Base-by-base conservation (phyloP, 495 filamentous ascomycete species). In the Podospora pseudoanserina region DNA sequence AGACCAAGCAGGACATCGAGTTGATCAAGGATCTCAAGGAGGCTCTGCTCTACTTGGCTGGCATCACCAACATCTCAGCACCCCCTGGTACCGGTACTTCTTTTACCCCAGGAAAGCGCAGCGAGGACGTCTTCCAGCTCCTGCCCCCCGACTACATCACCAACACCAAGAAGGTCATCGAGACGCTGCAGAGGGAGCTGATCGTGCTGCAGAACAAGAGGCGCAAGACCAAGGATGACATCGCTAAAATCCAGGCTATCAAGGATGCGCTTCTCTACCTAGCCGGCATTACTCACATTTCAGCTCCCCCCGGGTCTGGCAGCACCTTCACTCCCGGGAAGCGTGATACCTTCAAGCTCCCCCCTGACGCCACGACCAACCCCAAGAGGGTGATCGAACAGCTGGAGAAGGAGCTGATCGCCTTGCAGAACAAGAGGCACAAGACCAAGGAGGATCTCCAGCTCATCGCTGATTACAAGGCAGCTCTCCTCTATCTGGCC, bases 301-400 rank as follows among this genome's bases (percentile, higher is more conserved):
- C 65, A 9, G 73, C 73, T 11, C 72, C 75, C 18, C 71, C 71
- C 2, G 75, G 74, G 23, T 55, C 66, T 26, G 67, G 66, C 15
- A 67, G 67, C 7, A 74, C 67, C 53, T 75, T 77, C 69, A 68
- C 64, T 19, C 72, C 74, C 2, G 75, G 74, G 56, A 76, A 76
- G 69, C 64, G n/a, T 53, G 55, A 58, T n/a, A 39, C 28, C 61
- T 70, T 73, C 62, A 68, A 28, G n/a, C 64, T 70, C 28, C 70
- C 74, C 18, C 67, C 70, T 16, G 74, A 76, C 32, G 55, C 30
- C 19, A 27, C 39, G 32, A 71, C 59, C 27, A 72, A 73, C 70
- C 57, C 68, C 49, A 76, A 77, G 71, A 18, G 72, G 9, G 69
- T 68, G 5, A 74, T 77, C 65, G 65, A 63, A 57, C 18, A 57